Evolutionary conservation across 2,329 filamentous ascomycete species (phyloP), one percentile per base, ranked within the genome.

Genomic region (Arthrinium puccinioides): DNA sequence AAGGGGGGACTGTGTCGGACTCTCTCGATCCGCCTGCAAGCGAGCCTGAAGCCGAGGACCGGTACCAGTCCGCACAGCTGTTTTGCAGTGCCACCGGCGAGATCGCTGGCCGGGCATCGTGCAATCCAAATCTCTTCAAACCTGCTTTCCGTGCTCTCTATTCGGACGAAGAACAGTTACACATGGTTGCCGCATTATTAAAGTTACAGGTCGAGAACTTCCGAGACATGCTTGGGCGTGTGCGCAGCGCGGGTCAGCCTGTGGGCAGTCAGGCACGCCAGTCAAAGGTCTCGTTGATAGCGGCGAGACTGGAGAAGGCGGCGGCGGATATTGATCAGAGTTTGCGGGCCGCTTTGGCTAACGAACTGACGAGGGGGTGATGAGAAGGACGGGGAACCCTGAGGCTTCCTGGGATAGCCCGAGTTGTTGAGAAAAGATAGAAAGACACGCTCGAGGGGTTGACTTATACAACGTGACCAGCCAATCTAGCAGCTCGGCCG

Each of bases 81-180:
- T 46, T 48, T 25, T 47, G 45, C 35, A 38, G 38, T 7, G 26
- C 36, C 9, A 39, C 43, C 9, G 41, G 39, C 15, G 16, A 37
- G 13, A 28, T 32, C 16, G 40, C 41, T 8, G 25, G 29, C 19
- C 26, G 11, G 21, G 37, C 36, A 6, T 21, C 30, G 1, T 57
- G 52, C 42, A 57, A 48, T 35, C 41, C 46, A 4, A 31, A 46
- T 4, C 36, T 55, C 40, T 56, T 57, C 29, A 51, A 49, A 9
- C 37, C 45, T 13, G 46, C 48, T 14, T 49, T 55, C 16, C 42
- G 47, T 18, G 43, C 30, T 13, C 41, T 46, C 24, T 56, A 54
- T 33, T 54, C 52, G 3, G 36, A 48, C 21, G 50, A 56, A 40
- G 53, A 57, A 41, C 53, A 55, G 33, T 28, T 53, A 6, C 51